A percentile compares a stretch with the other conserved stretches of the same genome.
phyloP scores from a whole-genome alignment of 2,329 filamentous ascomycete species.

The Chrysosporium queenslandicum region DNA sequence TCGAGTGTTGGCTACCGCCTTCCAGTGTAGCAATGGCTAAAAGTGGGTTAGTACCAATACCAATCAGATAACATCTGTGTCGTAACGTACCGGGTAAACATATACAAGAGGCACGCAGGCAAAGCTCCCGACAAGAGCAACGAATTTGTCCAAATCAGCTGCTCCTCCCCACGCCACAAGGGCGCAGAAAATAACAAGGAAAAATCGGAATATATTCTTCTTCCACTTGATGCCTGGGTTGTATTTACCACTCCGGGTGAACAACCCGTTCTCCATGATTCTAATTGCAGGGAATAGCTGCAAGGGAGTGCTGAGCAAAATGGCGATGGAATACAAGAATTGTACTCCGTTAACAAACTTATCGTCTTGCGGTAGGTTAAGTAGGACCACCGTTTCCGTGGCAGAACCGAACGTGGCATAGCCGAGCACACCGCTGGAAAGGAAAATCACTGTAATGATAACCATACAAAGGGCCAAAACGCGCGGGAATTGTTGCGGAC shows the following conservation, averaged over 20 bases:
- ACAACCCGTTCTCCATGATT: constrained; percentile 89
- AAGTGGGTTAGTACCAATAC: neutral
- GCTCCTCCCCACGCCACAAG: constrained; percentile 85
- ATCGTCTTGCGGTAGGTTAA: constrained; percentile 92
- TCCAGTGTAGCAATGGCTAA: constrained; percentile 82
- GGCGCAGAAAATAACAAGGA: constrained; percentile 78
- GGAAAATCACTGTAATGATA: constrained; percentile 83
- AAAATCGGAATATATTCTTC: constrained; percentile 95
- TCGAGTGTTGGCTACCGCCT: constrained; percentile 60
- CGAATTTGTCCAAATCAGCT: constrained; percentile 92
- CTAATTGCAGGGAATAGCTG: constrained; percentile 97
- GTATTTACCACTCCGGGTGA: constrained; percentile 90
- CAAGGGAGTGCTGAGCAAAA: constrained; percentile 83
- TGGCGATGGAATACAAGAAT: constrained; percentile 96
- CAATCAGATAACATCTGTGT: neutral
- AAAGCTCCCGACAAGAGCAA: constrained; percentile 90
- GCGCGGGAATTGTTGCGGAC: constrained; percentile 78
- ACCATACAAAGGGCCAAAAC: constrained; percentile 89
- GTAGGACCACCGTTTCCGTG: constrained; percentile 90
- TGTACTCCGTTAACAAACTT: constrained; percentile 93
- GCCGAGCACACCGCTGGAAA: constrained; percentile 81
- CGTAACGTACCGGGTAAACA: constrained; percentile 81
- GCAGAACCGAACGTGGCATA: constrained; percentile 93
- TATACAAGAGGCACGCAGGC: constrained; percentile 95
- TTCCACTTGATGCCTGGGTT: constrained; percentile 99